Percentiles rank a stretch among this genome's conserved stretches.
Conservation (phyloP, 768 basidiomycete species). For the Cubamyces sp. region DNA sequence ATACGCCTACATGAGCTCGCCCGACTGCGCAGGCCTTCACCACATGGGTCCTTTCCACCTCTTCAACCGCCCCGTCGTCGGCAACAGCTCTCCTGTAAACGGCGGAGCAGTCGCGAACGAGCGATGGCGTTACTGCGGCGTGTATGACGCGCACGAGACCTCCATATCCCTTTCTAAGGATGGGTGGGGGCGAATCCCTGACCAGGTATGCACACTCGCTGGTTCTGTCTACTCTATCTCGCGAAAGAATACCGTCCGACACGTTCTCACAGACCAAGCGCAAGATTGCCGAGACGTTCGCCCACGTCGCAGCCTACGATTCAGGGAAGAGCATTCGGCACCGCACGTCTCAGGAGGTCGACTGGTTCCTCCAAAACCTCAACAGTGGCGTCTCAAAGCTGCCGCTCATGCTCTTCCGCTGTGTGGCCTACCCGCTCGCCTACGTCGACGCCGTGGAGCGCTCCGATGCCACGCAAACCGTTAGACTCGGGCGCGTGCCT, state of each 20-base stretch:
- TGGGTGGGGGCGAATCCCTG: slow-evolving; percentile 3
- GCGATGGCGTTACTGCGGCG: slow-evolving; percentile 7
- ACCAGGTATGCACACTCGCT: background rate
- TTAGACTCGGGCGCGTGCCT: background rate
- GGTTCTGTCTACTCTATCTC: background rate
- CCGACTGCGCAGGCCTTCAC: background rate
- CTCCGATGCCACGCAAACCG: background rate
- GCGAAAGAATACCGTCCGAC: background rate
- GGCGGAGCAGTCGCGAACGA: background rate
- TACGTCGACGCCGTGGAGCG: background rate
- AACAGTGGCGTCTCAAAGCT: background rate
- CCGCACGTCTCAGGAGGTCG: background rate
- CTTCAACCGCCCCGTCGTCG: background rate
- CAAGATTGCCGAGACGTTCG: background rate
- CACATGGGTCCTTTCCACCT: slow-evolving; percentile 12
- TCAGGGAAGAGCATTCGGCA: background rate
- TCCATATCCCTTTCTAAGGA: background rate
- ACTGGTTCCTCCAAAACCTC: background rate
- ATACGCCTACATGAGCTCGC: slow-evolving; percentile 3
- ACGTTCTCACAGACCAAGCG: background rate
- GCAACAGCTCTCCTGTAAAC: background rate
- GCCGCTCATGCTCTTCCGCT: slow-evolving; percentile 4
- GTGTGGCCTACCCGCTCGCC: background rate
- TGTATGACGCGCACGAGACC: slow-evolving; percentile 12
- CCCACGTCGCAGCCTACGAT: background rate